phyloP scores from a whole-genome alignment of 768 basidiomycete genomes.

The Calocera viscosa region DNA sequence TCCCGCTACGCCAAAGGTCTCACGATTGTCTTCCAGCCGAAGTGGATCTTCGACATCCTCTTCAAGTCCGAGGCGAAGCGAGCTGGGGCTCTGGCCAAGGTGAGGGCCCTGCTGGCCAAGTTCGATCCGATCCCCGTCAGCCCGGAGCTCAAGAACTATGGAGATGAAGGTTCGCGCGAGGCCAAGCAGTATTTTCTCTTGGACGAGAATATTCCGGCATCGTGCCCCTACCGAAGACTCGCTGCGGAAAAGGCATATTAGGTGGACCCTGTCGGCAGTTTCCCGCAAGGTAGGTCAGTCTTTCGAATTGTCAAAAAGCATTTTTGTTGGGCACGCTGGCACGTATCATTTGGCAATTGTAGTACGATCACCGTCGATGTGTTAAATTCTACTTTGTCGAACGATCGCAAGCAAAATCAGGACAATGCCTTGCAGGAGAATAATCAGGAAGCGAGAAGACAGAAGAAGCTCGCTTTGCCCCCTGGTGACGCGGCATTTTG shows the following conservation, averaged over 20 bases:
- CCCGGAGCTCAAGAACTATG: constrained; percentile 6
- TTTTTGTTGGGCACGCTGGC: neutral
- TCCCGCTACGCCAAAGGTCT: neutral
- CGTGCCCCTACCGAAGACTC: neutral
- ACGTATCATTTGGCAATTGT: neutral
- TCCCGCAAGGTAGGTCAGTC: neutral
- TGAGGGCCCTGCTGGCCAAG: neutral
- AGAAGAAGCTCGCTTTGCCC: neutral
- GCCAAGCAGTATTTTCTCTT: neutral
- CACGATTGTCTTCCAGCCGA: constrained; percentile 4
- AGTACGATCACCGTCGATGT: neutral
- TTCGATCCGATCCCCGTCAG: neutral
- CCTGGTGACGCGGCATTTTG: neutral
- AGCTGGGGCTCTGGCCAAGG: neutral
- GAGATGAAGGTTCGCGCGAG: neutral
- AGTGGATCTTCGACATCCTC: constrained; percentile 2
- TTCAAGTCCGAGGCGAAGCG: neutral
- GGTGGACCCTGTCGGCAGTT: neutral
- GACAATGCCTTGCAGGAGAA: neutral
- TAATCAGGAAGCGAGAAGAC: neutral
- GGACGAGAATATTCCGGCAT: neutral
- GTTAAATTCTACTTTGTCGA: neutral
- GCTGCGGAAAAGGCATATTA: neutral
- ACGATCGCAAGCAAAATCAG: neutral
- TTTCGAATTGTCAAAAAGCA: neutral